These are phyloP conservation scores for Fraxinus pennsylvanica DNA, from an alignment of 257 asterid species.

Conservation along the genomic window DNA sequence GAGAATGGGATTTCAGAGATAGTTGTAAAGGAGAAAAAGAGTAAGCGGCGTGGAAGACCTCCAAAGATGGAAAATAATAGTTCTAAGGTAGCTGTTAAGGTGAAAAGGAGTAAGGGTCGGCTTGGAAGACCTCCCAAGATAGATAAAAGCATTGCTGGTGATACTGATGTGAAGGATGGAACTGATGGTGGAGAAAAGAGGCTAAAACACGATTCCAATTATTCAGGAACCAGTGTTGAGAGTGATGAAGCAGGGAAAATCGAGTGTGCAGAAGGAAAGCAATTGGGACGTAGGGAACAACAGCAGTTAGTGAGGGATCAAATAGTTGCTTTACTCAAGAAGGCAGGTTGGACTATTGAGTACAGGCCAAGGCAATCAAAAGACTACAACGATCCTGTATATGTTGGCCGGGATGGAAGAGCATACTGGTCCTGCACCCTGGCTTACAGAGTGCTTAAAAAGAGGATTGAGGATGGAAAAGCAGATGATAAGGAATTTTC, in stretches of 20 bases:
- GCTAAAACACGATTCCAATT: conserved; percentile 16
- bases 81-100: conserved; percentile 3
- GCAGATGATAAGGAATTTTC: conserved; percentile 51
- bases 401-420: conserved; percentile 62
- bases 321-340: conserved; percentile 55
- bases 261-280: conserved; percentile 29
- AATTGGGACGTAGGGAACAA: conserved; percentile 58
- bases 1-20: background rate
- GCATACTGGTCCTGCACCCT: conserved; percentile 83
- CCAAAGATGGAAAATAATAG: conserved; percentile 24
- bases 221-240: conserved; percentile 20
- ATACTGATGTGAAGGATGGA: conserved; percentile 23
- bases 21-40: background rate
- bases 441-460: conserved; percentile 71
- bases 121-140: background rate
- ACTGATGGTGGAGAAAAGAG: conserved; percentile 28
- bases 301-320: conserved; percentile 71
- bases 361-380: conserved; percentile 58
- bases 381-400: conserved; percentile 79
- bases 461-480: conserved; percentile 62
- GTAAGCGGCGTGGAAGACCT: background rate
- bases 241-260: conserved; percentile 1
- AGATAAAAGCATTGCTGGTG: conserved; percentile 9
- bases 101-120: conserved; percentile 20
- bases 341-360: conserved; percentile 86